Base-by-base conservation (phyloP, 139 green algal genomes). In the Trebouxia sp. region DNA sequence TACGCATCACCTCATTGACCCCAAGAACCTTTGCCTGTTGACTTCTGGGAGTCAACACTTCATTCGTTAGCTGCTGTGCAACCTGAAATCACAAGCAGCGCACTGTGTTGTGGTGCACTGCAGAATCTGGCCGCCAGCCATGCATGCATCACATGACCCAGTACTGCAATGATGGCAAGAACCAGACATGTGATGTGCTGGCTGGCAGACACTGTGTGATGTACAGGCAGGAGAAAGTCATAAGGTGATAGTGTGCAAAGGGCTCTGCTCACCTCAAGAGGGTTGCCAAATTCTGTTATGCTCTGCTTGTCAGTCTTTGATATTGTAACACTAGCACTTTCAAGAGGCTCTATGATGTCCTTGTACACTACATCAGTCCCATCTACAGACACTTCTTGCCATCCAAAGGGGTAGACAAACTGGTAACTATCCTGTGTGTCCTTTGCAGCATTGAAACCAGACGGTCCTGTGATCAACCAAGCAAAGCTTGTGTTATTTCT, bases 341-440 rank as follows among this genome's bases (percentile, higher is more conserved):
- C 97, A 47, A 99, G 89, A 12, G 97, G 97, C 94, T 99, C 97
- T 55, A 99, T 97, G 35, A 99, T 87, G 76, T 99, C 96, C 90
- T 99, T 99, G 88, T 92, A 99, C 22, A 98, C 94, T 4, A 96
- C 84, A 58, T 99, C 96, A 85, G 94, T 84, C 76, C 97, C 89
- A 7, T 92, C 75, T 35, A 99, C 93, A 0, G 81, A 70, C 55
- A 96, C 91, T 83, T 96, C 92, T 87, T 98, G 95, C 96, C 96
- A 99, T 45, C 96, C 96, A 48, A 99, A 98, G 38, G 96, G 96
- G 83, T 98, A 99, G 17, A 97, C 69, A 87, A 99, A 98, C 70
- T 90, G 79, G 88, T 99, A 99, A 42, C 89, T 88, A 79, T 99
- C 95, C 20, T 91, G 84, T 14, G 87, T 20, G 86, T 99, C 96